These are phyloP conservation scores for Fomitopsis pulvina DNA, from an alignment of 768 basidiomycete genomes.

Conservation along the genomic window DNA sequence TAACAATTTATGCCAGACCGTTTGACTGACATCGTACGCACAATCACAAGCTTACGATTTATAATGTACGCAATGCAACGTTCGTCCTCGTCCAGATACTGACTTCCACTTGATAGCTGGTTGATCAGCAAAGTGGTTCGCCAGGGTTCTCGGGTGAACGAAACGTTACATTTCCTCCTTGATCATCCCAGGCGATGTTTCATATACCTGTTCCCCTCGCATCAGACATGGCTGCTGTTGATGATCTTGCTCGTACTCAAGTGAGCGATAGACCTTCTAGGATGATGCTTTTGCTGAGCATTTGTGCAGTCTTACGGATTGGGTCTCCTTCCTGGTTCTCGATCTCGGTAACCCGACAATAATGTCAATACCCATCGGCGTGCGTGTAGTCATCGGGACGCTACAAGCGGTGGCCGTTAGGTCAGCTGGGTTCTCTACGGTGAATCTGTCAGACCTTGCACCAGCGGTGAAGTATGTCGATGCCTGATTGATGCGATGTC, in stretches of 20 bases:
- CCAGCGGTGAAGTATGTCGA: conserved; percentile 77
- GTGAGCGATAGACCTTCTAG: conserved; percentile 33
- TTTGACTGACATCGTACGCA: too few species aligned
- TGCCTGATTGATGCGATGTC: not conserved
- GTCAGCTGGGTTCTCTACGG: conserved; percentile 81
- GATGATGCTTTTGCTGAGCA: not conserved
- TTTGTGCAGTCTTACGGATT: conserved; percentile 61
- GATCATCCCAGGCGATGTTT: conserved; percentile 94
- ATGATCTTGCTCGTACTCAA: conserved; percentile 61
- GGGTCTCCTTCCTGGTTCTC: conserved; percentile 83
- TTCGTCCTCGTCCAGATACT: not conserved
- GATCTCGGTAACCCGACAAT: conserved; percentile 78
- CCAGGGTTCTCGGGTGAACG: conserved; percentile 50
- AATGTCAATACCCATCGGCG: conserved; percentile 59
- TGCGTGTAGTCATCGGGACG: conserved; percentile 66
- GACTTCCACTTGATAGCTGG: conserved; percentile 50
- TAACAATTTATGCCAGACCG: not conserved
- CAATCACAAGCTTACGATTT: conserved; percentile 58
- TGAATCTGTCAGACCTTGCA: conserved; percentile 65
- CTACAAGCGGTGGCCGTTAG: conserved; percentile 80
- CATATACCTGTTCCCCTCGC: conserved; percentile 84
- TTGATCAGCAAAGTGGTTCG: conserved; percentile 55
- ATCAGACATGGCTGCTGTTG: conserved; percentile 90
- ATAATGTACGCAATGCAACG: conserved; percentile 6
- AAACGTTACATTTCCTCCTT: conserved; percentile 86